A percentile compares a stretch with the other conserved stretches of the same genome.
Evolutionary conservation across 345 rosid genomes (phyloP).

Genomic region (Rhizophora mangle): DNA sequence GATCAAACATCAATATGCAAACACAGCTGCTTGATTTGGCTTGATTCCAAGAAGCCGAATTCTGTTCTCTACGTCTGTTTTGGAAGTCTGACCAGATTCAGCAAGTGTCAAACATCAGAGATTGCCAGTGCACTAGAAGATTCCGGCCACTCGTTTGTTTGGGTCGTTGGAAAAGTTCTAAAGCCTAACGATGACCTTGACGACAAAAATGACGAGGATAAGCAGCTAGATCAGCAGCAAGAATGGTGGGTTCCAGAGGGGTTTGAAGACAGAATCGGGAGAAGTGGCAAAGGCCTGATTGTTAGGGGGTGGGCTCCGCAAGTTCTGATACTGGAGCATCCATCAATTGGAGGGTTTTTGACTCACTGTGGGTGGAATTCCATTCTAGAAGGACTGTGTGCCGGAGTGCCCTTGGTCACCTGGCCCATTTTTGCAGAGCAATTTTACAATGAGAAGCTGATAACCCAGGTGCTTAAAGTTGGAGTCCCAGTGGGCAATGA

Average conservation of each 20-base stretch:
- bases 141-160: not conserved
- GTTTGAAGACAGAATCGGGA: slow-evolving; percentile 16
- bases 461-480: slow-evolving; percentile 31
- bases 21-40: slow-evolving; percentile 7
- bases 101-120: not conserved
- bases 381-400: slow-evolving; percentile 33
- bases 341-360: slow-evolving; percentile 31
- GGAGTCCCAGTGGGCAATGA: slow-evolving; percentile 32
- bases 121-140: not conserved
- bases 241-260: slow-evolving; percentile 28
- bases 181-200: not conserved
- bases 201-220: not conserved
- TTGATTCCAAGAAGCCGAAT: not conserved
- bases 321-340: slow-evolving; percentile 34
- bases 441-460: slow-evolving; percentile 39
- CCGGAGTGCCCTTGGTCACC: slow-evolving; percentile 30
- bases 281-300: slow-evolving; percentile 21
- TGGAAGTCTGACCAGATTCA: not conserved
- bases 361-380: slow-evolving; percentile 53
- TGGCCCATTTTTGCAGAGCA: slow-evolving; percentile 46
- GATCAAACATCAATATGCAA: not conserved
- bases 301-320: slow-evolving; percentile 40
- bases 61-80: slow-evolving; percentile 11
- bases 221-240: slow-evolving; percentile 3
- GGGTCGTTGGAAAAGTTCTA: slow-evolving; percentile 8